Conservation (phyloP, 495 filamentous ascomycete species). For the Penicillium coprophilum region DNA sequence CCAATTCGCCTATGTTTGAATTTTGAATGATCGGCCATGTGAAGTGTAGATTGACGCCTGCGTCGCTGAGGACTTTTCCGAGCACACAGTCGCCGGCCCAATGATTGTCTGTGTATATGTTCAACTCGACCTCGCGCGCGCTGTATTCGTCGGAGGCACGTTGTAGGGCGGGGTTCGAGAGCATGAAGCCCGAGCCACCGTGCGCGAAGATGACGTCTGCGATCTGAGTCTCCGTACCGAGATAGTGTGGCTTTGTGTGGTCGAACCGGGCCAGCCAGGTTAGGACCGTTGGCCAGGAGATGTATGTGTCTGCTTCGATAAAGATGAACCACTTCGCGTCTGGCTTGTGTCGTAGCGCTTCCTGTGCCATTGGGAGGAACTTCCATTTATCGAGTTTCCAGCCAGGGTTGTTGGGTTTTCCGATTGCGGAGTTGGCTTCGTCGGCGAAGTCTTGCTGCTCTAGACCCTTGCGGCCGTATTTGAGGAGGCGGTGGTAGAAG, state of each 20-base stretch:
- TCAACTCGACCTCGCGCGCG: slow-evolving; percentile 47
- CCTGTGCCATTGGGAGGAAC: slow-evolving; percentile 55
- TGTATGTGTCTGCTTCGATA: slow-evolving; percentile 67
- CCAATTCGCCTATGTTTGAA: slow-evolving; percentile 44
- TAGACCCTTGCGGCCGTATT: slow-evolving; percentile 41
- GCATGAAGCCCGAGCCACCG: slow-evolving; percentile 65
- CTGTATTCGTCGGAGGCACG: slow-evolving; percentile 45
- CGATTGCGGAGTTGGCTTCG: slow-evolving; percentile 47
- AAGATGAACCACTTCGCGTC: slow-evolving; percentile 66
- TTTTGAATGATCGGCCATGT: slow-evolving; percentile 55
- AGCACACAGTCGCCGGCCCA: slow-evolving; percentile 73
- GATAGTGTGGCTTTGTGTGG: slow-evolving; percentile 50
- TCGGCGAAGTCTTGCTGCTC: slow-evolving; percentile 41
- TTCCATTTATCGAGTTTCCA: slow-evolving; percentile 64
- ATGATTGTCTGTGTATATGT: slow-evolving; percentile 52
- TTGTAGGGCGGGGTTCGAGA: slow-evolving; percentile 57
- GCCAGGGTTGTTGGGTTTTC: slow-evolving; percentile 49
- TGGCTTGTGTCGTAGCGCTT: slow-evolving; percentile 43
- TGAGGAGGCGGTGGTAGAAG: slow-evolving; percentile 50
- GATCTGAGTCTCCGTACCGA: slow-evolving; percentile 59
- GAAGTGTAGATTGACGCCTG: slow-evolving; percentile 48
- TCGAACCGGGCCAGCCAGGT: slow-evolving; percentile 56
- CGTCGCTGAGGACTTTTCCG: slow-evolving; percentile 56
- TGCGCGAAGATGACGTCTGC: slow-evolving; percentile 60
- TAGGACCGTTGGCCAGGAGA: slow-evolving; percentile 61